Evolutionary conservation across 2,329 filamentous ascomycete genomes (phyloP), one percentile per base, ranked within the genome.

Genomic region (Diaporthe sp.): DNA sequence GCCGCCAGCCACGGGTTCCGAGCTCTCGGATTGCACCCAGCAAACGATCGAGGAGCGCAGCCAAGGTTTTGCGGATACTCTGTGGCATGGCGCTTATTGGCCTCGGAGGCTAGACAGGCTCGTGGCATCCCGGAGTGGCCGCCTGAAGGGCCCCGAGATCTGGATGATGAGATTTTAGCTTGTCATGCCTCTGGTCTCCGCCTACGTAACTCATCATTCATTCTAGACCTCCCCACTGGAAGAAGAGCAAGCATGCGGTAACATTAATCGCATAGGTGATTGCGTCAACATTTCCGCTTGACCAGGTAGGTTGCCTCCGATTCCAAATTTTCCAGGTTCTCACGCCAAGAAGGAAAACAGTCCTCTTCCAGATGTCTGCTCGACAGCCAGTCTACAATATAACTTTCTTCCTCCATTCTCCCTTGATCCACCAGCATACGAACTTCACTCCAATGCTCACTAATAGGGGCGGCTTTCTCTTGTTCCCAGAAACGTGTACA

Each of bases 151-250:
- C 47, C 64, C 47, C 33, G 45, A 68, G 64, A 68, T 68, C 64
- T 68, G 64, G 30, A 12, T 54, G 64, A 68, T 68, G 64, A 68
- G 64, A 68, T 68, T 68, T 68, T 68, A 68, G 64, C 35, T 17
- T 68, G 45, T 54, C 64, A 38, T 54, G 64, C 64, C 47, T 54
- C 33, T 30, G 28, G 61, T 4, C 42, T 54, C 38, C 57, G 45
- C 15, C 45, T 67, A 52, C 22, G 61, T 52, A 67, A 50, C 15
- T 52, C 28, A 13, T 9, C 33, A 40, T 54, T 68, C 64, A 54
- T 40, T 40, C 45, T 19, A 33, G 22, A 28, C 4, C 13, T 19
- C 30, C 25, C 30, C 33, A 38, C 64, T 38, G 45, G 47, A 52
- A 54, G 28, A 15, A 38, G 22, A 52, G 64, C 7, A 54, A 54